Evolutionary conservation across 2,329 filamentous ascomycete genomes (phyloP).

Genomic region (Leptographium procerum): DNA sequence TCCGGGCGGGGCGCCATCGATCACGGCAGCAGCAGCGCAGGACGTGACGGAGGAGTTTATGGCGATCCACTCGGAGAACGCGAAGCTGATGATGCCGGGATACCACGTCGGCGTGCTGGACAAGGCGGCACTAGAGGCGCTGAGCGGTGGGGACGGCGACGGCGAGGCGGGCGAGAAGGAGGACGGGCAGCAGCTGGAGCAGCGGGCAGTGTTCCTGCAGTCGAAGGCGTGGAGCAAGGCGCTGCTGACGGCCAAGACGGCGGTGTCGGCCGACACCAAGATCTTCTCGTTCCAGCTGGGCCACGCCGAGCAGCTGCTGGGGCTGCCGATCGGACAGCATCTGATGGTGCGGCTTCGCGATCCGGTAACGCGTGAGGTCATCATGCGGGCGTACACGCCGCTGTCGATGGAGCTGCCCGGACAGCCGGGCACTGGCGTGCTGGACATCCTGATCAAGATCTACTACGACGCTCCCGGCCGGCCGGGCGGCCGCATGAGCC

Average conservation of each 20-base stretch:
- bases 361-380: conserved; percentile 54
- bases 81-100: conserved; percentile 75
- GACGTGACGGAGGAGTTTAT: conserved; percentile 84
- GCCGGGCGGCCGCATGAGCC: conserved; percentile 70
- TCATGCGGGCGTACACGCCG: conserved; percentile 82
- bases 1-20: conserved; percentile 77
- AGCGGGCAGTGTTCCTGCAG: conserved; percentile 56
- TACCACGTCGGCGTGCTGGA: conserved; percentile 79
- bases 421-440: conserved; percentile 32
- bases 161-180: conserved; percentile 1
- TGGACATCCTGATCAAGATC: conserved; percentile 74
- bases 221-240: conserved; percentile 63
- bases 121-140: conserved; percentile 39
- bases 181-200: conserved; percentile 28
- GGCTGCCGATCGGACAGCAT: conserved; percentile 77
- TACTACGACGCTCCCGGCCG: conserved; percentile 51
- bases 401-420: conserved; percentile 37
- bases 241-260: conserved; percentile 54
- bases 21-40: conserved; percentile 67
- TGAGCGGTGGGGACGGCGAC: conserved; percentile 30
- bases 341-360: conserved; percentile 74
- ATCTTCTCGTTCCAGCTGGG: conserved; percentile 75
- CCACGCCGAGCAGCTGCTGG: conserved; percentile 56
- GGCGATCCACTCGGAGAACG: conserved; percentile 85
- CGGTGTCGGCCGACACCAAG: conserved; percentile 64